Evolutionary conservation across 2,329 filamentous ascomycete species (phyloP).

Genomic region (Amphichorda felina): DNA sequence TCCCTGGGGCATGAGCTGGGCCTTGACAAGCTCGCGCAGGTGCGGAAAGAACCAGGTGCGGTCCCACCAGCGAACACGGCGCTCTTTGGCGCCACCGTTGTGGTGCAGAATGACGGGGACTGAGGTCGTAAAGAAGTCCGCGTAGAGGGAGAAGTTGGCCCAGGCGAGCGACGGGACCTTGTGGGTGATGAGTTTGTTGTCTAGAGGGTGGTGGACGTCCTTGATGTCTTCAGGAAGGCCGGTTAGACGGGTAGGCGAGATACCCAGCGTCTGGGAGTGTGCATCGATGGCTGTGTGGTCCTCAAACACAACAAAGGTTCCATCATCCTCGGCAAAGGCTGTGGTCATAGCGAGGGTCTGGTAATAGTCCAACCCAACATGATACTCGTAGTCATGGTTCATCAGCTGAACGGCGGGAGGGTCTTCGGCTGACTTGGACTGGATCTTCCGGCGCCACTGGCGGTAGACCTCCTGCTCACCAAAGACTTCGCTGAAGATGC

Average conservation of each 20-base stretch:
- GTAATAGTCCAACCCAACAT: slow-evolving; percentile 14
- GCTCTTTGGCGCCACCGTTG: slow-evolving; percentile 11
- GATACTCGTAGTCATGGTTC: slow-evolving; percentile 10
- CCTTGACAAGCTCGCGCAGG: slow-evolving; percentile 8
- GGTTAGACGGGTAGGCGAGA: slow-evolving; percentile 7
- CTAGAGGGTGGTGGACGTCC: slow-evolving; percentile 5
- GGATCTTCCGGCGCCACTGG: slow-evolving; percentile 15
- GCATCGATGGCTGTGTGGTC: slow-evolving; percentile 8
- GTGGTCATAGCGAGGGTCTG: slow-evolving; percentile 11
- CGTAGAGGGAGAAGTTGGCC: slow-evolving; percentile 10
- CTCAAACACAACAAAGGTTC: slow-evolving; percentile 9
- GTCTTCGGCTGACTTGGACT: background rate
- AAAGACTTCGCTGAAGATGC: slow-evolving; percentile 17
- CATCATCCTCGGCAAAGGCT: slow-evolving; percentile 10
- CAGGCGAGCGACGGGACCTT: slow-evolving; percentile 5
- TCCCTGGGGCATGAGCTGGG: background rate
- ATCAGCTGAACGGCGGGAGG: background rate
- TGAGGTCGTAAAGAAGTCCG: slow-evolving; percentile 10
- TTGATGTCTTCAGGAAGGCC: slow-evolving; percentile 10
- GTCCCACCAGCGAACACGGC: slow-evolving; percentile 12
- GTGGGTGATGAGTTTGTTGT: background rate
- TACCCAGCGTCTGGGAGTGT: slow-evolving; percentile 7
- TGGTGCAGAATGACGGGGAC: slow-evolving; percentile 12
- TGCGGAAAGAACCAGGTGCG: slow-evolving; percentile 11
- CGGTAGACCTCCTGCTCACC: slow-evolving; percentile 14